Evolutionary conservation across 2,329 filamentous ascomycete species (phyloP), one percentile per base, ranked within the genome.

Genomic region (Colletotrichum viniferum): DNA sequence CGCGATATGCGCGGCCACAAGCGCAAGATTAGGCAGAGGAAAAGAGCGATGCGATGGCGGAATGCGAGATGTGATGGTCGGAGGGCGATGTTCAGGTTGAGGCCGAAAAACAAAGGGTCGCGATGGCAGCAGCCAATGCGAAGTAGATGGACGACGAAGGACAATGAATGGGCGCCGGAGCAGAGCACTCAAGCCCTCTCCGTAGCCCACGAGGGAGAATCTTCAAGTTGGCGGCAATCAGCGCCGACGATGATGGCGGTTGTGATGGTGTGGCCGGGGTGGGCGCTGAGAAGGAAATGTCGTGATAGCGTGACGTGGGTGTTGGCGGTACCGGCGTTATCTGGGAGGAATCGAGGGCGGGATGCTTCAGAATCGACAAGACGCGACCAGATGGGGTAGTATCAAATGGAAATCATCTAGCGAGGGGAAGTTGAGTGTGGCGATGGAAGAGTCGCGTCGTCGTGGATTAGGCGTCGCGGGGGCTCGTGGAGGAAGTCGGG

Each of bases 161-260:
- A 16, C 71, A 63, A 30, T 56, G 70, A 76, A 77, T 77, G 74
- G 73, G 77, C 77, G 69, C 71, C 73, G 78, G 78, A 79, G 78
- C 67, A 79, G 78, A 79, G 78, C 78, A 64, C 76, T 48, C 73
- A 77, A 77, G 78, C 78, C 76, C 78, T 78, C 78, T 79, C 78
- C 78, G 69, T 71, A 67, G 78, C 78, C 78, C 71, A 77, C 67
- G 43, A 73, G 30, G 55, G 68, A 58, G n/a, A 52, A 24, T 28
- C 60, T 76, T 69, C 65, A 52, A 70, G 32, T 55, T 43, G 69
- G 34, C 69, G 63, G 58, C 73, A 68, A 64, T 72, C 32, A 24
- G 63, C 73, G 69, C 73, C 73, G 73, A 76, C 65, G 43, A 69
- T n/a, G 38, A 62, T 52, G 26, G 24, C 18, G 10, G 55, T 26